Conservation (phyloP, 352 stramenopile genomes). For the Phytophthora fragariaefolia region DNA sequence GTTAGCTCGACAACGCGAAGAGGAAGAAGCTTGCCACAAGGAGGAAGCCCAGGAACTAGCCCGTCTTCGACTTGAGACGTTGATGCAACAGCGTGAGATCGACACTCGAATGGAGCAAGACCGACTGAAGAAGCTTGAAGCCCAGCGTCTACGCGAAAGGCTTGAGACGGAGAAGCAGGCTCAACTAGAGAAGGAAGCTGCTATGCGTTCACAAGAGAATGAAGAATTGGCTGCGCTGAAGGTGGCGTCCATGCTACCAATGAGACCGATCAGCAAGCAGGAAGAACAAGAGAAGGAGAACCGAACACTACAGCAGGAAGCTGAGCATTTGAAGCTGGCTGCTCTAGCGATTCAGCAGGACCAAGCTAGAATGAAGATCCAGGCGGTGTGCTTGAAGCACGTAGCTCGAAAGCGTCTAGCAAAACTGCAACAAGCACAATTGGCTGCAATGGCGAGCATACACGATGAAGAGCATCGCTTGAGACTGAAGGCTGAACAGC, state of each 20-base stretch:
- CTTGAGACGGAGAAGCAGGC: slow-evolving; percentile 50
- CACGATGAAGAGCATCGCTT: slow-evolving; percentile 66
- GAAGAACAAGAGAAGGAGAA: slow-evolving; percentile 47
- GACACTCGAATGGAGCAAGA: slow-evolving; percentile 45
- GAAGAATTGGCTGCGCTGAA: slow-evolving; percentile 65
- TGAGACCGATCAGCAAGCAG: slow-evolving; percentile 31
- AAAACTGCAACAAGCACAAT: slow-evolving; percentile 58
- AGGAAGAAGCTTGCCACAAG: slow-evolving; percentile 51
- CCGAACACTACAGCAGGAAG: slow-evolving; percentile 48
- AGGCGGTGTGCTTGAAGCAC: slow-evolving; percentile 64
- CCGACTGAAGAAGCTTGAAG: slow-evolving; percentile 42
- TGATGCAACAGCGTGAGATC: slow-evolving; percentile 65
- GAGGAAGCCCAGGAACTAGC: slow-evolving; percentile 67
- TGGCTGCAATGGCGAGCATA: slow-evolving; percentile 54
- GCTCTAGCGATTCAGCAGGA: slow-evolving; percentile 53
- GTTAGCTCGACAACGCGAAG: slow-evolving; percentile 50
- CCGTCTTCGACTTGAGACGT: slow-evolving; percentile 54
- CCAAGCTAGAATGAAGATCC: slow-evolving; percentile 71
- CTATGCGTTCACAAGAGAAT: slow-evolving; percentile 64
- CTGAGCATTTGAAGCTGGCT: slow-evolving; percentile 47
- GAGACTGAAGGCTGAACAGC: slow-evolving; percentile 60
- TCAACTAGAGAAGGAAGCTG: slow-evolving; percentile 52
- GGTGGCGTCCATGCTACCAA: slow-evolving; percentile 54
- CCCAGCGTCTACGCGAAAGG: slow-evolving; percentile 46
- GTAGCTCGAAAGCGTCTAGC: slow-evolving; percentile 44